These are phyloP conservation scores for Pichia sp. DNA, from an alignment of 1,139 yeast genomes.

Conservation along the genomic window DNA sequence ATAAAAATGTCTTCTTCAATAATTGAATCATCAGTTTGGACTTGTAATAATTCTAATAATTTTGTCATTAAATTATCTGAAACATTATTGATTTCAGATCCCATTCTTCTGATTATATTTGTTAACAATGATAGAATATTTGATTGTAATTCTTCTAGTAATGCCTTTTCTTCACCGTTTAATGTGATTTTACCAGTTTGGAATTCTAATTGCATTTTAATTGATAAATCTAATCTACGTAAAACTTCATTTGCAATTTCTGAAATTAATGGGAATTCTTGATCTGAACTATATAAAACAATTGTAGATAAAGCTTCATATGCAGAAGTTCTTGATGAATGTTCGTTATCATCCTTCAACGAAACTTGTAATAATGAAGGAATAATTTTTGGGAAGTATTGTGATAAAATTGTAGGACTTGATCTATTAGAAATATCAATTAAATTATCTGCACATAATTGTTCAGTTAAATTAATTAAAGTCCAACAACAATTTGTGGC, in stretches of 20 bases:
- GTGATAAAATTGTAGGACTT: constrained; percentile 53
- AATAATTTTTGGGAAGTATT: constrained; percentile 60
- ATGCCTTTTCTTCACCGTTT: constrained; percentile 63
- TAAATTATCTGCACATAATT: constrained; percentile 53
- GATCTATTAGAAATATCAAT: not conserved
- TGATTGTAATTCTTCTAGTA: constrained; percentile 83
- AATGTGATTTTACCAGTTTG: constrained; percentile 17
- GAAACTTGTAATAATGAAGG: constrained; percentile 68
- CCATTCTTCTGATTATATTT: constrained; percentile 79
- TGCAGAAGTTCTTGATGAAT: constrained; percentile 89
- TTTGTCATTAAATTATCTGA: constrained; percentile 82
- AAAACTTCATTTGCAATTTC: constrained; percentile 70
- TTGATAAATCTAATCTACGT: constrained; percentile 62
- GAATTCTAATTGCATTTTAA: constrained; percentile 42
- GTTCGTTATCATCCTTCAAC: constrained; percentile 70
- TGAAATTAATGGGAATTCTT: constrained; percentile 63
- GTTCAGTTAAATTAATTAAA: constrained; percentile 83
- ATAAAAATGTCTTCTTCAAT: constrained; percentile 93
- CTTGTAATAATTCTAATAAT: constrained; percentile 60
- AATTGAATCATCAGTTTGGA: constrained; percentile 59
- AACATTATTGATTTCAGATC: constrained; percentile 56
- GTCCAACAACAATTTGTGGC: constrained; percentile 98
- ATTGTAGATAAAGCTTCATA: constrained; percentile 86
- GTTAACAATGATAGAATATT: constrained; percentile 83
- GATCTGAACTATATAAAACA: constrained; percentile 68